Conservation (phyloP, 148 eudicot genomes). For the Limonium bicolor region DNA sequence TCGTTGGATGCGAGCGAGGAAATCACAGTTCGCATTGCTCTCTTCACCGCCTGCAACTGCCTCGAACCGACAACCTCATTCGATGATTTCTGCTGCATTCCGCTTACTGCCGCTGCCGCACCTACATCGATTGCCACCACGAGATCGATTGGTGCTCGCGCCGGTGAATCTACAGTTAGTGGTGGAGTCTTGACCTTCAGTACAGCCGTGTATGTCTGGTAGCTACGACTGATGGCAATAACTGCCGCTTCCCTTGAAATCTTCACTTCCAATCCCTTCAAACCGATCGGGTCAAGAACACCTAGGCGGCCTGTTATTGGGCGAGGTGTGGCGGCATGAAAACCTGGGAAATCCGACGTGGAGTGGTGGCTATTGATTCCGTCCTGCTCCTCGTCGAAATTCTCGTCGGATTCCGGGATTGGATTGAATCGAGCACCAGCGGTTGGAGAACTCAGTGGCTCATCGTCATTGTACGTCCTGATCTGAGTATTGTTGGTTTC, state of each 20-base stretch:
- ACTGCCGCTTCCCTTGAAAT: conserved; percentile 60
- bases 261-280: conserved; percentile 26
- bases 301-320: neutral
- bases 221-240: conserved; percentile 34
- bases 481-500: too few relatives aligned
- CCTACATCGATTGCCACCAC: conserved; percentile 58
- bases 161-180: conserved; percentile 3
- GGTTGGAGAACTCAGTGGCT: conserved; percentile 54
- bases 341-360: neutral
- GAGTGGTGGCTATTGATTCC: conserved; percentile 34
- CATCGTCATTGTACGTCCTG: conserved; percentile 61
- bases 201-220: conserved; percentile 54
- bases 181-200: conserved; percentile 51
- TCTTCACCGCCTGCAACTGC: conserved; percentile 65
- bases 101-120: conserved; percentile 33
- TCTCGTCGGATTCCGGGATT: conserved; percentile 63
- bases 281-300: neutral
- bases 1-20: conserved; percentile 69
- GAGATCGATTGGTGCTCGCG: conserved; percentile 50
- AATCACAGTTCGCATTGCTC: conserved; percentile 70
- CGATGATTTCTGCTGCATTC: conserved; percentile 51
- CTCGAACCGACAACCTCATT: too few relatives aligned
- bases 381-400: conserved; percentile 19
- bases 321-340: neutral
- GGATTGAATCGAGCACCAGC: conserved; percentile 51